Conservation (phyloP, 1,139 yeast species). For the Wickerhamomyces sp. region DNA sequence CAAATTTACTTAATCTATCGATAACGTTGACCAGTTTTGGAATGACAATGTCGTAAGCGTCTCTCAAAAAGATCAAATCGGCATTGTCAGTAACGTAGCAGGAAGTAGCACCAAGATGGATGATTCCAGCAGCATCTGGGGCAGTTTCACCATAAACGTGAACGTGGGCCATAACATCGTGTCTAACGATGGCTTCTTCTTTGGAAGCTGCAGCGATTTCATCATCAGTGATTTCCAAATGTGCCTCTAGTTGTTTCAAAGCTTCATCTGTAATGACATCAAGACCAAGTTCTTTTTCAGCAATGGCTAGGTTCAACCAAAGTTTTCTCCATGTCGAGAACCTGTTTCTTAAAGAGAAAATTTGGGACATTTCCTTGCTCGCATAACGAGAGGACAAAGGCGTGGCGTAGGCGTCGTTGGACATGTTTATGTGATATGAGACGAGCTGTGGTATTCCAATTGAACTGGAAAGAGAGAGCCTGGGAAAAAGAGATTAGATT, state of each 20-base stretch:
- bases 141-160: conserved; percentile 90
- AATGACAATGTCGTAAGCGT: conserved; percentile 87
- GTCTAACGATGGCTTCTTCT: conserved; percentile 98
- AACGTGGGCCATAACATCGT: conserved; percentile 99
- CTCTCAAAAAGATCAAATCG: conserved; percentile 91
- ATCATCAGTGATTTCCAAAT: conserved; percentile 82
- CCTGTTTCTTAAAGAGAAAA: conserved; percentile 90
- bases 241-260: conserved; percentile 72
- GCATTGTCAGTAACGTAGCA: conserved; percentile 98
- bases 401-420: conserved; percentile 70
- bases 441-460: too few species aligned
- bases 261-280: conserved; percentile 86
- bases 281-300: conserved; percentile 89
- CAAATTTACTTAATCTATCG: conserved; percentile 82
- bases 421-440: conserved; percentile 17
- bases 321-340: conserved; percentile 98
- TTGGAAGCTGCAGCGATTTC: conserved; percentile 84
- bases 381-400: conserved; percentile 97
- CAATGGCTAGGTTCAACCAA: conserved; percentile 94
- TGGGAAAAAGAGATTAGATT: too few species aligned
- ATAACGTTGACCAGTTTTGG: conserved; percentile 96
- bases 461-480: too few species aligned
- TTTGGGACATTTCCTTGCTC: conserved; percentile 90
- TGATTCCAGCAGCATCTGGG: conserved; percentile 96
- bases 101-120: conserved; percentile 97